Conservation (phyloP, 2,329 filamentous ascomycete species). For the Lachnellula subtilissima region DNA sequence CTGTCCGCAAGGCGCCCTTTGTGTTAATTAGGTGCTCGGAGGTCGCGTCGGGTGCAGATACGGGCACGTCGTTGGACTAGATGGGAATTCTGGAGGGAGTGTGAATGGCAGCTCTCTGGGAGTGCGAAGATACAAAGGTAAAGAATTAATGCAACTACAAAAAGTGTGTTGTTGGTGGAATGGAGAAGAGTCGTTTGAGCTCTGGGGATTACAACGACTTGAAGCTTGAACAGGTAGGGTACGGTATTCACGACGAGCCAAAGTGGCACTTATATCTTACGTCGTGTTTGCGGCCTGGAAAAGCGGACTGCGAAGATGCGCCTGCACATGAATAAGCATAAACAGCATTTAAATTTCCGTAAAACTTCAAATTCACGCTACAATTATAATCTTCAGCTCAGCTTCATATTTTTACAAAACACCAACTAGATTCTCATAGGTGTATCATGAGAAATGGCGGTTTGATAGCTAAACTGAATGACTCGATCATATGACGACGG, state of each 20-base stretch:
- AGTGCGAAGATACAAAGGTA: constrained; percentile 4
- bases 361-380: too few relatives aligned
- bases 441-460: not conserved
- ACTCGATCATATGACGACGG: not conserved
- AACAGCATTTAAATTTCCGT: too few relatives aligned
- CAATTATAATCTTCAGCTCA: too few relatives aligned
- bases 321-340: too few relatives aligned
- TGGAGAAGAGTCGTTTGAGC: not conserved
- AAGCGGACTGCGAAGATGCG: too few relatives aligned
- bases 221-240: not conserved
- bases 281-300: too few relatives aligned
- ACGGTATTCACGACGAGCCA: not conserved
- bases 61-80: not conserved
- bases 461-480: not conserved
- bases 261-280: too few relatives aligned
- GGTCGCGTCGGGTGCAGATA: constrained; percentile 20
- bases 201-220: not conserved
- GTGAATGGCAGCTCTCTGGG: constrained; percentile 3
- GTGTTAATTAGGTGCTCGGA: constrained; percentile 16
- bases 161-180: not conserved
- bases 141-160: not conserved
- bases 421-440: too few relatives aligned
- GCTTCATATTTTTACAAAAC: too few relatives aligned
- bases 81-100: not conserved
- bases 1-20: constrained; percentile 22